phyloP scores from a whole-genome alignment of 768 basidiomycete genomes.

The Tricholoma furcatifolium region DNA sequence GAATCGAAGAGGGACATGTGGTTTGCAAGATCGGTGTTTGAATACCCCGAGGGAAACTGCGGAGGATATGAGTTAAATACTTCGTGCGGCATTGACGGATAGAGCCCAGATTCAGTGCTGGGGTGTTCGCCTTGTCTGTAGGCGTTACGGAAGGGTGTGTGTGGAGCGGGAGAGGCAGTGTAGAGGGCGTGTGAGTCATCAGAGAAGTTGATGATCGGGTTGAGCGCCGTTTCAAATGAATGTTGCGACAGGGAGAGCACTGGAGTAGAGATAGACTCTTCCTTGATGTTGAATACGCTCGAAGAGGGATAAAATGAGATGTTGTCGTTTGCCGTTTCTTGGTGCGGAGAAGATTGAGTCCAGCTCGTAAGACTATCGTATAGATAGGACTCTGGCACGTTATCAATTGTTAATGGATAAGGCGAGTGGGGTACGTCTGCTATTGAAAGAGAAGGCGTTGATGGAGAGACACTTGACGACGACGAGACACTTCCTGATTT shows the following conservation, averaged over 20 bases:
- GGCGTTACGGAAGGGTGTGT: neutral
- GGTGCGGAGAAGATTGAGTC: conserved; percentile 20
- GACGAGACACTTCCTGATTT: conserved; percentile 39
- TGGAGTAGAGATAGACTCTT: conserved; percentile 21
- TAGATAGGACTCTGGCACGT: conserved; percentile 21
- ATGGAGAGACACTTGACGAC: conserved; percentile 39
- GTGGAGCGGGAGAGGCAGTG: conserved; percentile 13
- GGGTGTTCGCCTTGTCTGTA: conserved; percentile 10
- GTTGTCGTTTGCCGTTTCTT: conserved; percentile 12
- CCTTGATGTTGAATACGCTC: conserved; percentile 18
- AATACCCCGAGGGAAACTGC: conserved; percentile 26
- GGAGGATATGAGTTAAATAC: conserved; percentile 25
- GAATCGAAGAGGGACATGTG: conserved; percentile 33
- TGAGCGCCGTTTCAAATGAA: conserved; percentile 33
- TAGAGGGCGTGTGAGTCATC: conserved; percentile 27
- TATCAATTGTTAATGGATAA: conserved; percentile 20
- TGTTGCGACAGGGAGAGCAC: conserved; percentile 22
- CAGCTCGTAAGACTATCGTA: conserved; percentile 22
- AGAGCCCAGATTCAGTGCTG: conserved; percentile 12
- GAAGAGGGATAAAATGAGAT: conserved; percentile 17
- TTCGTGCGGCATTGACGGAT: conserved; percentile 17
- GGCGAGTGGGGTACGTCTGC: conserved; percentile 24
- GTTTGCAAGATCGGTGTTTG: conserved; percentile 26
- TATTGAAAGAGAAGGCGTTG: conserved; percentile 28
- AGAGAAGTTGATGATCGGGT: conserved; percentile 27